phyloP scores from a whole-genome alignment of 208 protist species.

The Phytomonas sp. region DNA sequence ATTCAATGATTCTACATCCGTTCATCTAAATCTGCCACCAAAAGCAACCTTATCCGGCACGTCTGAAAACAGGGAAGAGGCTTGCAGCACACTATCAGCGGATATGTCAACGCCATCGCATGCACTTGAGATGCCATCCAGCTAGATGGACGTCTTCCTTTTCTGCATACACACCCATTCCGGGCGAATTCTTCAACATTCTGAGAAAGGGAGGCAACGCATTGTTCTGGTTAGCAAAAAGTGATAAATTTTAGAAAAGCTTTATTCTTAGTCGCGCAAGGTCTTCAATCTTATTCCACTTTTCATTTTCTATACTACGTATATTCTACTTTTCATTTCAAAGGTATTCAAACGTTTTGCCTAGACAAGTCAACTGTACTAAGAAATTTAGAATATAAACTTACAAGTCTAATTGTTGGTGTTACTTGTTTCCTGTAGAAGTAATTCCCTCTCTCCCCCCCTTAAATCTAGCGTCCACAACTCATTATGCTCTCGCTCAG shows the following conservation, averaged over 20 bases:
- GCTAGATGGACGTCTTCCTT: neutral
- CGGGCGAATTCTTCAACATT: neutral
- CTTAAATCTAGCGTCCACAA: neutral
- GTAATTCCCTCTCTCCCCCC: conserved; percentile 3
- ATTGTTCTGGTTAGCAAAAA: neutral
- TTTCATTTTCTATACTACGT: neutral
- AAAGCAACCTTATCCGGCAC: neutral
- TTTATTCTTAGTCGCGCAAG: neutral
- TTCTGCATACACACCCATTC: neutral
- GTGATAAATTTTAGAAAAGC: neutral
- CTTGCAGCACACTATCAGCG: neutral
- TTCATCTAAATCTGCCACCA: neutral
- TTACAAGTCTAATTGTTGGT: conserved; percentile 12
- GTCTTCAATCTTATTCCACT: neutral
- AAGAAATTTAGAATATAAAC: neutral
- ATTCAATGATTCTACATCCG: neutral
- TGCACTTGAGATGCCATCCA: neutral
- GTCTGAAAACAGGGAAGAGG: neutral
- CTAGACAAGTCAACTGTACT: conserved; percentile 5
- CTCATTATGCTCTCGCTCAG: conserved; percentile 33
- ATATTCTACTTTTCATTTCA: neutral
- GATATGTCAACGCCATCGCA: neutral
- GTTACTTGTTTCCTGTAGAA: conserved; percentile 16
- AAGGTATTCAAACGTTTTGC: conserved; percentile 9
- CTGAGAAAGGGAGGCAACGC: neutral